phyloP scores from a whole-genome alignment of 139 green algal genomes.

The Zygnema cylindricum region DNA sequence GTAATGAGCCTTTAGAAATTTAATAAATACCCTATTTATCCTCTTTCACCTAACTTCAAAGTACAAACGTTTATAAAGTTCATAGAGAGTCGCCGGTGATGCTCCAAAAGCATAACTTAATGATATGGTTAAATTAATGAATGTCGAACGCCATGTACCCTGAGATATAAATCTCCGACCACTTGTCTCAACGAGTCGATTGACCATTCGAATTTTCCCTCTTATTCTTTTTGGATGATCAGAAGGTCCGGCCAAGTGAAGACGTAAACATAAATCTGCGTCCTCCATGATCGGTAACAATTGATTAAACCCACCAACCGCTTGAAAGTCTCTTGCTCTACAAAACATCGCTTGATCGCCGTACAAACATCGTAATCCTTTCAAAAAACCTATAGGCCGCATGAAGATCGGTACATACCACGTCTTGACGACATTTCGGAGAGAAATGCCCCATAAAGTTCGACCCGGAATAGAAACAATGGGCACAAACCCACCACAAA shows the following conservation, averaged over 20 bases:
- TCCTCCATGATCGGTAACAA: conserved; percentile 57
- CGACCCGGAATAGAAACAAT: background rate
- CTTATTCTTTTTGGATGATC: background rate
- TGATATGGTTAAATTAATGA: background rate
- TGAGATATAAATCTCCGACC: background rate
- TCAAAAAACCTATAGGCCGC: background rate
- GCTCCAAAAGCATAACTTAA: conserved; percentile 29
- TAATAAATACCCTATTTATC: too few species aligned
- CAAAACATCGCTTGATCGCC: conserved; percentile 55
- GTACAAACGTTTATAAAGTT: background rate
- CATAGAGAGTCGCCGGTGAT: background rate
- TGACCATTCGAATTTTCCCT: background rate
- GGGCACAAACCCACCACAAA: conserved; percentile 3
- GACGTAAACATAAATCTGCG: background rate
- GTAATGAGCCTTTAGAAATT: too few species aligned
- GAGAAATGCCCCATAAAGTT: conserved; percentile 21
- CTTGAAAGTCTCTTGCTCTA: conserved; percentile 36
- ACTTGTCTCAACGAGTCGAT: background rate
- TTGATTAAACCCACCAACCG: conserved; percentile 54
- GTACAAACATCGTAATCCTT: conserved; percentile 14
- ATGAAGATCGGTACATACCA: background rate
- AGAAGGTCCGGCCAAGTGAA: background rate
- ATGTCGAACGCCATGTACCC: background rate
- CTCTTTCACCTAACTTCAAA: conserved; percentile 2
- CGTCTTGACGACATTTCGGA: conserved; percentile 32